phyloP scores from a whole-genome alignment of 2,329 filamentous ascomycete genomes.

The Chaetomium sp. region DNA sequence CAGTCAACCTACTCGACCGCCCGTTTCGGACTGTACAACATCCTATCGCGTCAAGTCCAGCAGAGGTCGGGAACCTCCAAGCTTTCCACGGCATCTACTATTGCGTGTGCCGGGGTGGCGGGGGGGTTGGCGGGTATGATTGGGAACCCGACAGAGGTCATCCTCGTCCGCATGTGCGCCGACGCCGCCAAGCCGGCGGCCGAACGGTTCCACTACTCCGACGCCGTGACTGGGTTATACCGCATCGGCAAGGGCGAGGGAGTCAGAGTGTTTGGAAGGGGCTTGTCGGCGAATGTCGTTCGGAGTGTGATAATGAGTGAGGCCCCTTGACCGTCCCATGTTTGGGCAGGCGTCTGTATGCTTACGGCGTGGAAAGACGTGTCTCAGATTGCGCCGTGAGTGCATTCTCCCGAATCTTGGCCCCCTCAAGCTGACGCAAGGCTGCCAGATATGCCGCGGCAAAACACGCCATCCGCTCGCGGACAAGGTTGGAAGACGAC shows the following conservation, averaged over 20 bases:
- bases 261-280: slow-evolving; percentile 28
- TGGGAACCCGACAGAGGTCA: slow-evolving; percentile 32
- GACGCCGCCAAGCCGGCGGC: slow-evolving; percentile 31
- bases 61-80: slow-evolving; percentile 22
- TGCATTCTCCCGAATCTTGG: not conserved
- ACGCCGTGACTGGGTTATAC: slow-evolving; percentile 27
- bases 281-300: slow-evolving; percentile 31
- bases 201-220: slow-evolving; percentile 29
- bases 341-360: not conserved
- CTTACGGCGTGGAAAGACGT: slow-evolving; percentile 8
- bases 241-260: slow-evolving; percentile 32
- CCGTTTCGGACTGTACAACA: slow-evolving; percentile 31
- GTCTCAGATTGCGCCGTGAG: slow-evolving; percentile 20
- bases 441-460: slow-evolving; percentile 28
- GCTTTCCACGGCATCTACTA: slow-evolving; percentile 25
- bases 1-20: slow-evolving; percentile 35
- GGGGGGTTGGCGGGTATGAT: slow-evolving; percentile 33
- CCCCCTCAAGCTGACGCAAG: not conserved
- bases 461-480: slow-evolving; percentile 26
- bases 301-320: slow-evolving; percentile 34
- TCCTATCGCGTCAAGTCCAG: slow-evolving; percentile 27
- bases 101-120: slow-evolving; percentile 29
- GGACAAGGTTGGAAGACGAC: slow-evolving; percentile 28
- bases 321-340: not conserved
- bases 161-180: slow-evolving; percentile 19